Evolutionary conservation across 176 grass and related monocot species (phyloP), one percentile per base, ranked within the genome.

Genomic region (Dendrocalamus sinicus): DNA sequence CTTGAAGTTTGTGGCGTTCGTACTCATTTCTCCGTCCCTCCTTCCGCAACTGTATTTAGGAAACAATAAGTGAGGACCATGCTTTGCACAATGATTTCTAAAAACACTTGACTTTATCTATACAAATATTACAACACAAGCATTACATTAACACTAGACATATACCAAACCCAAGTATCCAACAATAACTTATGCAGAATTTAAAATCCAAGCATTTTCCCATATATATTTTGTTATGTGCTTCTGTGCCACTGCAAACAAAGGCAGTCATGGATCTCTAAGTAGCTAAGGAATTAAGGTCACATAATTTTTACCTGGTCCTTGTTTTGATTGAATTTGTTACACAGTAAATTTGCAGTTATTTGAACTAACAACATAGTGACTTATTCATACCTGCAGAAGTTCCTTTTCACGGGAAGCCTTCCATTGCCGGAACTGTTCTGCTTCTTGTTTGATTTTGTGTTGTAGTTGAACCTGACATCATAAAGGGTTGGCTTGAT

Each of bases 381-480:
- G 12, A 67, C 69, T 51, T 43, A 43, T 80, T 62, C 60, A 15
- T 87, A 95, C 96, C 91, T 98, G 97, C 48, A 94, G 82, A 82
- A 99, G 92, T 89, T 99, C 97, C 85, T 99, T 99, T 86, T 99
- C 97, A 68, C 97, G 94, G 67, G 89, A 87, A 92, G 97, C 92
- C 78, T 96, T 99, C 97, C 94, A 99, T 58, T 90, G 94, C 62
- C 94, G 90, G 83, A 99, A 96, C 37, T 94, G 97, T 88, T 96
- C 97, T 54, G 92, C 90, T 85, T 99, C 97, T 92, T 99, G 94
- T 87, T 99, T 99, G 63, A 99, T 99, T 87, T 96, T 99, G 83
- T 99, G 90, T 67, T 96, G 94, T 77, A 99, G 74, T 88, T 96
- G 97, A 82, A 99, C 97, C 93, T 95, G 77, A 26, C 53, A 90